These are phyloP conservation scores for Paraconiothyrium sp. DNA, from an alignment of 2,329 filamentous ascomycete species.

Conservation along the genomic window DNA sequence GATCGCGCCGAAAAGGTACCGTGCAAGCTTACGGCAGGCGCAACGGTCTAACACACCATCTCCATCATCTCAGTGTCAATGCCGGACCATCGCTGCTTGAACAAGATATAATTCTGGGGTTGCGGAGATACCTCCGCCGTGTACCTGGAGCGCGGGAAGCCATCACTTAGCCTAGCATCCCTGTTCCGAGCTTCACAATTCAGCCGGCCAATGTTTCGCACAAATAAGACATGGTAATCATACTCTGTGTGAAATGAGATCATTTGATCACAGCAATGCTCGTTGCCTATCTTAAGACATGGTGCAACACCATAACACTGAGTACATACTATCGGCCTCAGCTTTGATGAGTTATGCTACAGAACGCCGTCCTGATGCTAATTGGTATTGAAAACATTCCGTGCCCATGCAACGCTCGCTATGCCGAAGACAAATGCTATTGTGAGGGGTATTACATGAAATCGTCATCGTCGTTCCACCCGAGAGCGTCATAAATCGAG, in stretches of 20 bases:
- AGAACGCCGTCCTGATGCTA: conserved; percentile 29
- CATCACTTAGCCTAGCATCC: not conserved
- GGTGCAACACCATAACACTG: not conserved
- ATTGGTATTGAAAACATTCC: conserved; percentile 2
- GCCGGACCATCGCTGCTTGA: not conserved
- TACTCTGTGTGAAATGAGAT: not conserved
- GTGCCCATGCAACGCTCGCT: conserved; percentile 19
- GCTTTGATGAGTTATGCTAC: not conserved
- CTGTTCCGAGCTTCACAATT: not conserved
- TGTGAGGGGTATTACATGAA: conserved; percentile 25
- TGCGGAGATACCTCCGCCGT: not conserved
- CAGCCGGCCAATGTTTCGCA: not conserved
- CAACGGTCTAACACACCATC: not conserved
- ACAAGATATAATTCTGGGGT: not conserved
- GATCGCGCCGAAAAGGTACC: conserved; percentile 9
- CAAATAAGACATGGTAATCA: conserved; percentile 2
- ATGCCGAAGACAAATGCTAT: conserved; percentile 19
- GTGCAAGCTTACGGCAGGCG: not conserved
- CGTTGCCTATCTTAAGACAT: conserved; percentile 12
- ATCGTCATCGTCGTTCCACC: conserved; percentile 56
- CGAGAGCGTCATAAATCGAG: conserved; percentile 55
- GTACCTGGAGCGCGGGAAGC: not conserved
- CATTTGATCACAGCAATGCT: conserved; percentile 13
- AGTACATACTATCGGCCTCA: not conserved
- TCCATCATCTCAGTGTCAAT: not conserved